These are phyloP conservation scores for Boletus hoseneyae DNA, from an alignment of 1,284 basidiomycete genomes.

Conservation along the genomic window DNA sequence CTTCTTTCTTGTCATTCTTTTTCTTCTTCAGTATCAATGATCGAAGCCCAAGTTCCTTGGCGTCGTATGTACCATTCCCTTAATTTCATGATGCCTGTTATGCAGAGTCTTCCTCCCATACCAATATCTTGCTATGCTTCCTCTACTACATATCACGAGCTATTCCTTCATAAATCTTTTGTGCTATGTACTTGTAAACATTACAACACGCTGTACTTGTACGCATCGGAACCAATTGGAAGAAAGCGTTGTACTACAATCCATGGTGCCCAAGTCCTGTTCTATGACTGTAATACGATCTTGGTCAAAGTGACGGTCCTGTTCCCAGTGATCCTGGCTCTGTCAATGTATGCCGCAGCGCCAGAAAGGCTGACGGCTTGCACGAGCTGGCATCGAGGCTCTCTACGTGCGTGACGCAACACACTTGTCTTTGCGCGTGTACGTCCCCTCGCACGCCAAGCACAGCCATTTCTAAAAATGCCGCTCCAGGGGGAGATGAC, in stretches of 20 bases:
- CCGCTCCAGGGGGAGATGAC: slow-evolving; percentile 9
- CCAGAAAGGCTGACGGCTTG: slow-evolving; percentile 6
- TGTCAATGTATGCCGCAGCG: slow-evolving; percentile 14
- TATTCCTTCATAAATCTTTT: background rate
- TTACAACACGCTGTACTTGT: slow-evolving; percentile 23
- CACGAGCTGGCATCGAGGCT: slow-evolving; percentile 9
- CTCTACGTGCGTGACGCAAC: slow-evolving; percentile 4
- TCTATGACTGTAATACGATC: slow-evolving; percentile 11
- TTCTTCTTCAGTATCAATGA: background rate
- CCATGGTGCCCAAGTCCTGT: background rate
- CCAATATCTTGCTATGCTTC: slow-evolving; percentile 2
- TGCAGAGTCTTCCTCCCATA: slow-evolving; percentile 2
- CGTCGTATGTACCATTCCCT: slow-evolving; percentile 5
- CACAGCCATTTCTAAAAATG: slow-evolving; percentile 23
- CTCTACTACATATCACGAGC: slow-evolving; percentile 8
- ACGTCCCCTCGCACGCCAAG: slow-evolving; percentile 14
- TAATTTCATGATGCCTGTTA: slow-evolving; percentile 9
- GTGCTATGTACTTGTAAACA: slow-evolving; percentile 4
- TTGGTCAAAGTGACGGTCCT: slow-evolving; percentile 21
- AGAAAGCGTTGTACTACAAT: background rate
- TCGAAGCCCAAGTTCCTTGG: background rate
- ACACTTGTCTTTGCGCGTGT: slow-evolving; percentile 21
- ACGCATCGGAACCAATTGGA: slow-evolving; percentile 11
- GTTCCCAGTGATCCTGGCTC: slow-evolving; percentile 3
- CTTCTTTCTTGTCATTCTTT: background rate